Percentiles rank a stretch among this genome's conserved stretches.
phyloP scores from a whole-genome alignment of 257 asterid species.

The Solanum commersonii region DNA sequence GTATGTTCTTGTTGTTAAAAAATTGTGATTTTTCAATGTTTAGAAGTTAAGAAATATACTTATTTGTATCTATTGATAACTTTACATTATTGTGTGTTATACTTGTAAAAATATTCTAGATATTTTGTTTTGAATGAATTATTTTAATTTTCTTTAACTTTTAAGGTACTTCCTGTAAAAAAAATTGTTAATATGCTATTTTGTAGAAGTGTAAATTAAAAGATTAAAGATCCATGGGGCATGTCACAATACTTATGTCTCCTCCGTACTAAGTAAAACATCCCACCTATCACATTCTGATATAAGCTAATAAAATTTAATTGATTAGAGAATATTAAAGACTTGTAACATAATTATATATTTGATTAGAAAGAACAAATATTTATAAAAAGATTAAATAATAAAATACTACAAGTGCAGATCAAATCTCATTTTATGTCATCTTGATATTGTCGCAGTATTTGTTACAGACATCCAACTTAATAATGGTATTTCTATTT shows the following conservation, averaged over 20 bases:
- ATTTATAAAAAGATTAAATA: not conserved
- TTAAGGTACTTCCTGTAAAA: not conserved
- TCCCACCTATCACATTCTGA: not conserved
- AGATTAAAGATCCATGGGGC: not conserved
- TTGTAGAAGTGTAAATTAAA: not conserved
- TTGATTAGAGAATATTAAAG: not conserved
- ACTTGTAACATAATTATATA: not conserved
- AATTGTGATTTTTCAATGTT: not conserved
- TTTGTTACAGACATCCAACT: not conserved
- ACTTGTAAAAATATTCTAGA: not conserved
- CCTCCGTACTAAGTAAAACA: not conserved
- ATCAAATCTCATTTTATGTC: not conserved
- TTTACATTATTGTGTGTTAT: not conserved
- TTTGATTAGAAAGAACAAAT: not conserved
- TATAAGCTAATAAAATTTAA: not conserved
- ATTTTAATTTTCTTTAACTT: not conserved
- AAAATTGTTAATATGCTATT: not conserved
- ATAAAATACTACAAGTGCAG: not conserved
- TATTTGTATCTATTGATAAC: not conserved
- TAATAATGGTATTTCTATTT: not conserved
- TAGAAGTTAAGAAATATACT: not conserved
- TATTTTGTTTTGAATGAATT: not conserved
- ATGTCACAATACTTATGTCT: not conserved
- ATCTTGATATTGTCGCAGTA: not conserved
- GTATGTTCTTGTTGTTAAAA: not conserved